Percentiles rank a stretch among this genome's conserved stretches.
Conservation (phyloP, 2,329 filamentous ascomycete species). For the Trichoderma gracile region DNA sequence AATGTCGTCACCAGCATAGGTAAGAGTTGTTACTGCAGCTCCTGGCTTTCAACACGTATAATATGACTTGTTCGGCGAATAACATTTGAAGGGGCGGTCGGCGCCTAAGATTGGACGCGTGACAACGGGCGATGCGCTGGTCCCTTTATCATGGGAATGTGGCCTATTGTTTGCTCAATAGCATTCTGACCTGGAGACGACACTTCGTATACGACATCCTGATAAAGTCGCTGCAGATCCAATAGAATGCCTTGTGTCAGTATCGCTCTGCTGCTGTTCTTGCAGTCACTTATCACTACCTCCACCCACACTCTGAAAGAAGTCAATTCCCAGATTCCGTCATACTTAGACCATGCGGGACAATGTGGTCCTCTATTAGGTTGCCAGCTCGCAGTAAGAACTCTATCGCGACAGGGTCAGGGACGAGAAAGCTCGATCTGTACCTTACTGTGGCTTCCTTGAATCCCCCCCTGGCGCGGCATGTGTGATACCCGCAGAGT, state of each 20-base stretch:
- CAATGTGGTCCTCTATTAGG: slow-evolving; percentile 5
- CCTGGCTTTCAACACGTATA: too few relatives aligned
- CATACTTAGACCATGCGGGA: slow-evolving; percentile 12
- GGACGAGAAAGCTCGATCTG: background rate
- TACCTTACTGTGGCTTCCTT: slow-evolving; percentile 31
- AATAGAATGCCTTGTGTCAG: background rate
- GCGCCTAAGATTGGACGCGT: too few relatives aligned
- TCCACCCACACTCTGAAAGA: slow-evolving; percentile 15
- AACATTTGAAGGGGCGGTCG: too few relatives aligned
- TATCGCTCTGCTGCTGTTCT: background rate
- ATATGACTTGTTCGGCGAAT: too few relatives aligned
- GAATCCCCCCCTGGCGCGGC: slow-evolving; percentile 25
- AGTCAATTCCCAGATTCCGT: slow-evolving; percentile 27
- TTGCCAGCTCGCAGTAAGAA: slow-evolving; percentile 24
- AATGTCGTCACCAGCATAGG: too few relatives aligned
- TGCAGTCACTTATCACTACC: background rate
- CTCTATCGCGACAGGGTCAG: background rate
- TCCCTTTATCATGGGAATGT: too few relatives aligned
- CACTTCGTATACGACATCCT: too few relatives aligned
- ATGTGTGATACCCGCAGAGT: slow-evolving; percentile 28
- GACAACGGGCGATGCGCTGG: too few relatives aligned
- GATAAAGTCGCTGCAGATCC: background rate
- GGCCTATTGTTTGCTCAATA: too few relatives aligned
- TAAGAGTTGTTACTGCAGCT: too few relatives aligned
- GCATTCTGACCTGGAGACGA: too few relatives aligned